Conservation (phyloP, 2,329 filamentous ascomycete species). For the Cryphonectria japonica region DNA sequence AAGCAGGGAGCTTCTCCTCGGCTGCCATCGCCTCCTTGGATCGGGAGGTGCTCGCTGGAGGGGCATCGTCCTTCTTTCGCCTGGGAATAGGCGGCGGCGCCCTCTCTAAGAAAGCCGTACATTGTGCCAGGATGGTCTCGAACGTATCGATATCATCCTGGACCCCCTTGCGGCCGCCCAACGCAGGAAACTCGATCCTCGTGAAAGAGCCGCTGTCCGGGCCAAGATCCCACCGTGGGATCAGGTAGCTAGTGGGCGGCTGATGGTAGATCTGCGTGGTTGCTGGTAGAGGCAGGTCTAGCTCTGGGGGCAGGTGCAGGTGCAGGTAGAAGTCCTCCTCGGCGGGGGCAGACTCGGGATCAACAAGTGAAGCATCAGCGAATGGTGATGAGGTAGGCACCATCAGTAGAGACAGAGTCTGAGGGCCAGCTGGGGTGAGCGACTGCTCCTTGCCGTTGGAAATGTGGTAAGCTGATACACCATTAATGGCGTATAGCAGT, state of each 20-base stretch:
- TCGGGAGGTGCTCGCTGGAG: conserved; percentile 26
- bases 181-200: conserved; percentile 82
- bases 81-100: conserved; percentile 62
- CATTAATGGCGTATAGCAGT: conserved; percentile 73
- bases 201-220: conserved; percentile 90
- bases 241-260: conserved; percentile 88
- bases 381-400: conserved; percentile 85
- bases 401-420: conserved; percentile 93
- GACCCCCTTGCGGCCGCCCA: conserved; percentile 71
- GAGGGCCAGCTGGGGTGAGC: conserved; percentile 82
- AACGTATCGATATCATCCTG: conserved; percentile 96
- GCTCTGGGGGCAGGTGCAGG: conserved; percentile 89
- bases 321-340: conserved; percentile 97
- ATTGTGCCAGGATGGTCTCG: conserved; percentile 97
- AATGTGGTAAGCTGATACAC: conserved; percentile 90
- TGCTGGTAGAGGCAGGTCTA: conserved; percentile 89
- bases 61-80: conserved; percentile 32
- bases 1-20: conserved; percentile 59
- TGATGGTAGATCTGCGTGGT: conserved; percentile 98
- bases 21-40: conserved; percentile 47
- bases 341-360: conserved; percentile 54
- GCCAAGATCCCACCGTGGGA: conserved; percentile 92
- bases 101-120: conserved; percentile 91
- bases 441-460: conserved; percentile 82
- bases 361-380: conserved; percentile 57